Conservation (phyloP, 2,329 filamentous ascomycete species). For the Microdochium bolleyi region DNA sequence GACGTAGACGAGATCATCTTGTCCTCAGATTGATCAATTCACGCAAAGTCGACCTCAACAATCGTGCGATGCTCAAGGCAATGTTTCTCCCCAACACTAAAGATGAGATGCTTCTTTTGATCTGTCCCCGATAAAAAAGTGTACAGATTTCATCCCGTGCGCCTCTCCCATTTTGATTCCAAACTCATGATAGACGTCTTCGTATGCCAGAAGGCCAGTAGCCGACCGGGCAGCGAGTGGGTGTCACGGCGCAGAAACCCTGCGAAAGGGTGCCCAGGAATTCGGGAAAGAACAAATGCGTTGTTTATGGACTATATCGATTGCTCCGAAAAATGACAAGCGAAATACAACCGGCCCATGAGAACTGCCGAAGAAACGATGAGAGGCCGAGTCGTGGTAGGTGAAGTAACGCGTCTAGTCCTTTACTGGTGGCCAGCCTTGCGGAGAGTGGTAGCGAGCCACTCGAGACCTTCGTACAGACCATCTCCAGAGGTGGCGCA, state of each 20-base stretch:
- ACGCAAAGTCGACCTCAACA: no score
- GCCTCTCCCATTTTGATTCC: slow-evolving; percentile 23
- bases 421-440: slow-evolving; percentile 62
- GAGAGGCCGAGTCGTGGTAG: slow-evolving; percentile 30
- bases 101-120: slow-evolving; percentile 16
- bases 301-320: slow-evolving; percentile 46
- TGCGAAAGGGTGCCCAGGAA: slow-evolving; percentile 16
- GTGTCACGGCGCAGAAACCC: slow-evolving; percentile 16
- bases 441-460: slow-evolving; percentile 76
- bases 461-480: slow-evolving; percentile 98
- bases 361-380: slow-evolving; percentile 30
- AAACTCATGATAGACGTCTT: slow-evolving; percentile 20
- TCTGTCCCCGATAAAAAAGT: slow-evolving; percentile 24
- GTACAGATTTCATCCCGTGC: slow-evolving; percentile 28
- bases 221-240: slow-evolving; percentile 6
- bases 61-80: neutral
- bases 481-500: slow-evolving; percentile 98
- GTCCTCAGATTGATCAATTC: no score
- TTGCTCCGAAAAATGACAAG: slow-evolving; percentile 45
- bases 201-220: slow-evolving; percentile 11
- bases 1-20: no score
- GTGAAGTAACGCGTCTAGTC: slow-evolving; percentile 19
- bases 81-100: neutral
- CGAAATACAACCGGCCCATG: slow-evolving; percentile 51
- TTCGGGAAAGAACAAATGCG: slow-evolving; percentile 20